phyloP scores from a whole-genome alignment of 257 asterid species.

The Ballota nigra region DNA sequence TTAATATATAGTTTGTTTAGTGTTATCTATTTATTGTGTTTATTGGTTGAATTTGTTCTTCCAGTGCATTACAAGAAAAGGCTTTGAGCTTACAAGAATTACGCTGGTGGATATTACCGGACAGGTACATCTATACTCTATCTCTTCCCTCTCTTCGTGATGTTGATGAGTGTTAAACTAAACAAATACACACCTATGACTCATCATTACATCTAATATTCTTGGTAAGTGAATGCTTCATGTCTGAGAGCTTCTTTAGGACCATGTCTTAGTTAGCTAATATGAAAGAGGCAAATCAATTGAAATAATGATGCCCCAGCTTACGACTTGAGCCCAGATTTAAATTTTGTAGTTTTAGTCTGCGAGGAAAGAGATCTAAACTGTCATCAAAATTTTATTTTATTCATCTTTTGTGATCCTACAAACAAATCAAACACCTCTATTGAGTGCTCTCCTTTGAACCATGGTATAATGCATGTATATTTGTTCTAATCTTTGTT shows the following conservation, averaged over 20 bases:
- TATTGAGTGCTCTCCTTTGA: background rate
- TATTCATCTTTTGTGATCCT: background rate
- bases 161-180: background rate
- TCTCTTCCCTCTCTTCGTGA: background rate
- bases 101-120: slow-evolving; percentile 77
- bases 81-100: slow-evolving; percentile 90
- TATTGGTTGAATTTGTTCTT: slow-evolving; percentile 18
- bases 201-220: background rate
- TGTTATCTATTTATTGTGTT: background rate
- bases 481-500: background rate
- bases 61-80: slow-evolving; percentile 83
- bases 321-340: background rate
- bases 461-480: background rate
- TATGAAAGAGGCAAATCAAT: background rate
- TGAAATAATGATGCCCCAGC: background rate
- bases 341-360: background rate
- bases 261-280: background rate
- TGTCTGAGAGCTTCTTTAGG: background rate
- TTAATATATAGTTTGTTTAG: slow-evolving; percentile 11
- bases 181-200: background rate
- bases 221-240: background rate
- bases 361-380: background rate
- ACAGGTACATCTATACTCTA: slow-evolving; percentile 48
- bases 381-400: background rate
- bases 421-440: background rate